Evolutionary conservation across 495 filamentous ascomycete genomes (phyloP), one percentile per base, ranked within the genome.

Genomic region (Barbatosphaeria neglecta): DNA sequence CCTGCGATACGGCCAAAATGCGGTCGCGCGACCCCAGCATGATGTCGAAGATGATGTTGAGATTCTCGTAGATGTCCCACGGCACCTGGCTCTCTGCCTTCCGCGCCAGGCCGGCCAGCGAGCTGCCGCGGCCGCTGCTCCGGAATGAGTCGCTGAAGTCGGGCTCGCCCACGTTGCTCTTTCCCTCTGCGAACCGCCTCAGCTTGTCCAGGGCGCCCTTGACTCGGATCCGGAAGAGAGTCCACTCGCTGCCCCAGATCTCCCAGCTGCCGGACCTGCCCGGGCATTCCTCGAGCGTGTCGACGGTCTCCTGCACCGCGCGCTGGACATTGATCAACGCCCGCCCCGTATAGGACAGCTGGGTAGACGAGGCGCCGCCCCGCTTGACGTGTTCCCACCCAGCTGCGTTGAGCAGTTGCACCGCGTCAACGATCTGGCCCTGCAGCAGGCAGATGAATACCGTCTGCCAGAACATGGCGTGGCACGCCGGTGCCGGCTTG

Each of bases 21-120:
- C 86, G 80, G 9, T 73, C 66, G 10, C 75, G 63, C 39, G 81
- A 74, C 18, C 90, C 89, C 2, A 87, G 75, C 7, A 92, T 63
- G 28, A 88, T 78, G 15, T 78, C 79, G 55, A 94, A 94, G 10
- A 94, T 61, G 11, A 76, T 72, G 38, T 79, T 74, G 24, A 96
- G 65, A 50, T 78, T 87, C 48, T 90, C 77, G 52, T 90, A 94
- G 16, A 96, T 80, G 8, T 80, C 75, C 85, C 84, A 93, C 0
- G 90, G 89, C 18, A 96, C 81, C 46, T 76, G 78, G 56, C 85
- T 89, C 61, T 84, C 83, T 0, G 86, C 87, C 63, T 80, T 81
- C 31, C 83, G 76, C 41, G 82, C 81, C 22, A 83, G 74, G 45
- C 78, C 75, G 17, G 67, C 51, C 40, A 74, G 54, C 0, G 67